Base-by-base conservation (phyloP, 169 alveolate species). In the Eimeria maxima region DNA sequence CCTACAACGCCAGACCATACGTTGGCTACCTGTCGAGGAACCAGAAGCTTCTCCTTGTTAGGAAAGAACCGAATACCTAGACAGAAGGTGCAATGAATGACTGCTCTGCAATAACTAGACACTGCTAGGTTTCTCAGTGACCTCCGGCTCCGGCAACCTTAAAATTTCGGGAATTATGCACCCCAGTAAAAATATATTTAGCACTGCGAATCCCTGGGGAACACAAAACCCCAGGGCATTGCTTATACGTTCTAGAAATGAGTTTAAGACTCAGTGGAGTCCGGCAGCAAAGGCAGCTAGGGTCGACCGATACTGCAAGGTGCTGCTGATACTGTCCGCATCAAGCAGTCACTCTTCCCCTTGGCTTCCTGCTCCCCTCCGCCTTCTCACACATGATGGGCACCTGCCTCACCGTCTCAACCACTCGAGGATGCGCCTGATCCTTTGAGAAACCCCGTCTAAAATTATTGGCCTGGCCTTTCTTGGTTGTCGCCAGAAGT, bases 401-500 rank as follows among this genome's bases (percentile, higher is more conserved):
- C 83, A 73, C 16, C 55, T 38, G 6, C 20, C 83, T 73, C 83
- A 38, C 29, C 29, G 27, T 20, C 53, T 73, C n/a, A 44, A 55
- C 78, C 78, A 50, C 80, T 14, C 27, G 93, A 33, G 14, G 22
- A 16, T 38, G 27, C 42, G 44, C 20, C 50, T 33, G 53, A 22
- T 24, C 63, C 45, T 44, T 44, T 65, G 81, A 29, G 78, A 42
- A 63, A 83, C 27, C 27, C 42, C 18, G 84, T 81, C 27, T 69
- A 87, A 69, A 18, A 87, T 22, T 87, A n/a, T 47, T 44, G 83
- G 8, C 20, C 29, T 22, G 67, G 44, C 7, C 7, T 29, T 44
- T n/a, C 57, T 20, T 50, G 42, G 47, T 71, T 42, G 53, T 87
- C 94, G 27, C 67, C 94, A 22, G 94, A 69, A 87, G 83, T 87